A percentile compares a stretch with the other conserved stretches of the same genome.
phyloP scores from a whole-genome alignment of 2,329 filamentous ascomycete species.

The Fonsecaea multimorphosa region DNA sequence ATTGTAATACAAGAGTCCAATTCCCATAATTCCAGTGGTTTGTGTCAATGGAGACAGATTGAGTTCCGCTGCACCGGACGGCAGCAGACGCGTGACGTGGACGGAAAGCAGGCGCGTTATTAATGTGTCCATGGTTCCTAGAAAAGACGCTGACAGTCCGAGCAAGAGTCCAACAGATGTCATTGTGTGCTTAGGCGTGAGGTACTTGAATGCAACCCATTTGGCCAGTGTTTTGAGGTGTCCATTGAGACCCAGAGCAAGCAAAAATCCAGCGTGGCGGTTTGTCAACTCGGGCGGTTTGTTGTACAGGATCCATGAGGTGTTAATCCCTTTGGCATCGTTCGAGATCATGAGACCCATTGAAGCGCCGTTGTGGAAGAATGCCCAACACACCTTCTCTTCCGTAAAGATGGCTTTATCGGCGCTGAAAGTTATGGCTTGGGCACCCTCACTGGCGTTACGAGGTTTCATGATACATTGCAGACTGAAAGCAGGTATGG shows the following conservation, averaged over 20 bases:
- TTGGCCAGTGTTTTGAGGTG: constrained; percentile 94
- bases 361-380: constrained; percentile 96
- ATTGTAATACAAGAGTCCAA: constrained; percentile 89
- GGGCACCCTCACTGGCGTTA: constrained; percentile 68
- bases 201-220: constrained; percentile 98
- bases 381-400: constrained; percentile 97
- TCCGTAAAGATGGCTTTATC: constrained; percentile 87
- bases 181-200: constrained; percentile 99
- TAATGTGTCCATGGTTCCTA: constrained; percentile 96
- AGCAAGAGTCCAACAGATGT: constrained; percentile 95
- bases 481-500: constrained; percentile 87
- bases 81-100: constrained; percentile 93
- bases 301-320: constrained; percentile 98
- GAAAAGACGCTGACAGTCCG: constrained; percentile 88
- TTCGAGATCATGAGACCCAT: constrained; percentile 89
- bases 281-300: constrained; percentile 92
- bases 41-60: constrained; percentile 93
- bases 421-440: constrained; percentile 69
- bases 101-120: constrained; percentile 93
- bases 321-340: constrained; percentile 90
- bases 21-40: constrained; percentile 95
- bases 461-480: constrained; percentile 90
- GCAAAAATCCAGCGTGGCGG: constrained; percentile 90
- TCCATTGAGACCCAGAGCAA: constrained; percentile 90
- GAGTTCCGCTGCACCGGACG: constrained; percentile 87